Evolutionary conservation across 139 green algal genomes (phyloP), one percentile per base, ranked within the genome.

Genomic region (Penium margaritaceum): DNA sequence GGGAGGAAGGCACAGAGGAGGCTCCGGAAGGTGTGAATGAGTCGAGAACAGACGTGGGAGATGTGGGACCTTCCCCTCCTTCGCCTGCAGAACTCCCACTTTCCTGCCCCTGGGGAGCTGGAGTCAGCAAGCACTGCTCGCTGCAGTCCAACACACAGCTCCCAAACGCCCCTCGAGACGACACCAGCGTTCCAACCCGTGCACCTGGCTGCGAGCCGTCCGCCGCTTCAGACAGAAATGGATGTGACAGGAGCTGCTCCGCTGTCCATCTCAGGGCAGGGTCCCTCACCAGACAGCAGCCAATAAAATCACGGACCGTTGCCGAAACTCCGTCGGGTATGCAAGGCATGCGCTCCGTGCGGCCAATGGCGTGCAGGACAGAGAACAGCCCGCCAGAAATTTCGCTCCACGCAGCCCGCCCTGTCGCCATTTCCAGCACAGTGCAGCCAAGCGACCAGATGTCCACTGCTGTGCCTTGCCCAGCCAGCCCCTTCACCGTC

Each of bases 351-450:
- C 87, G 88, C 39, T 89, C 88, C 39, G 85, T 87, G n/a, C 77
- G 87, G 0, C 90, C 89, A 12, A 97, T 95, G 68, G 93, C 89
- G 83, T 92, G 96, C 79, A 97, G 90, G 21, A 90, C 92, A n/a
- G 89, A 83, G 58, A 92, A 75, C 27, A 55, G 78, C 75, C 87
- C 84, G 33, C 61, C 70, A 29, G 21, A 27, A 27, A 73, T 34
- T 24, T 83, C 37, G 63, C 67, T 77, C 82, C 82, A 87, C 27
- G 82, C 79, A 29, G 74, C 75, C 51, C 62, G 27, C 1, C 79
- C 82, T 19, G 67, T 78, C 0, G 82, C 82, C 82, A 87, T 87
- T 55, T 87, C 82, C 36, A 85, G 44, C 0, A 87, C 72, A 6
- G 82, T 87, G 69, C 82, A 87, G 5, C 82, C 82, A 2, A 87